Base-by-base conservation (phyloP, 345 rosid species). In the Lepidium africanum region DNA sequence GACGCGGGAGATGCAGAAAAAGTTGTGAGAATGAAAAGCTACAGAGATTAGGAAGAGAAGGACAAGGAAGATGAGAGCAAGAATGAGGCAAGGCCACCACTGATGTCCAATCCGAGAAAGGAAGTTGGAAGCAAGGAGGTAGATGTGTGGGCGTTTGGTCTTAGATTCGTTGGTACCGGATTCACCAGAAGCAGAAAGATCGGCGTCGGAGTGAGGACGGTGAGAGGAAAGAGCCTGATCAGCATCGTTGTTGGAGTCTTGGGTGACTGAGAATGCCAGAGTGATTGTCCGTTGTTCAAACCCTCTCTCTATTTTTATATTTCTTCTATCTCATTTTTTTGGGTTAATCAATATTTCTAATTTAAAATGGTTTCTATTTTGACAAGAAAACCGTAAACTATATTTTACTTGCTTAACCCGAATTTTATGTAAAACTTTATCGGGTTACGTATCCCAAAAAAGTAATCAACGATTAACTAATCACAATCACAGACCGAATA, bases 1-100 rank as follows among this genome's bases (percentile, higher is more conserved):
- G 71, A 78, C 85, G 16, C 89, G 79, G 14, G 97, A 82, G 74
- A 82, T 66, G 77, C 96, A 95, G 62, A 89, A 93, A 63, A 95
- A 76, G 77, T 66, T 72, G 45, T 83, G 84, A 52, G 86, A 81
- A 56, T 74, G 77, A 13, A 80, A 84, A 15, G 81, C 42, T 11
- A 81, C 33, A 10, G 83, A 77, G 37, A 47, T 57, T 57, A 81
- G 71, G 71, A 80, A 76, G 59, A 81, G 78, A 14, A 67, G 55
- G 16, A 77, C 38, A 56, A 77, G 80, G 45, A 62, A 46, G 63
- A 81, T 52, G 67, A 81, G 65, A 17, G 76, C 65, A 64, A 83
- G 71, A 39, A 85, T 37, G 79, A 82, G 72, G 68, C 78, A 82
- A 32, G 86, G 85, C 69, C 82, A 84, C 76, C 80, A 71, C 66